These are phyloP conservation scores for Colletotrichum echinochloae DNA, from an alignment of 2,329 filamentous ascomycete species.

Conservation along the genomic window DNA sequence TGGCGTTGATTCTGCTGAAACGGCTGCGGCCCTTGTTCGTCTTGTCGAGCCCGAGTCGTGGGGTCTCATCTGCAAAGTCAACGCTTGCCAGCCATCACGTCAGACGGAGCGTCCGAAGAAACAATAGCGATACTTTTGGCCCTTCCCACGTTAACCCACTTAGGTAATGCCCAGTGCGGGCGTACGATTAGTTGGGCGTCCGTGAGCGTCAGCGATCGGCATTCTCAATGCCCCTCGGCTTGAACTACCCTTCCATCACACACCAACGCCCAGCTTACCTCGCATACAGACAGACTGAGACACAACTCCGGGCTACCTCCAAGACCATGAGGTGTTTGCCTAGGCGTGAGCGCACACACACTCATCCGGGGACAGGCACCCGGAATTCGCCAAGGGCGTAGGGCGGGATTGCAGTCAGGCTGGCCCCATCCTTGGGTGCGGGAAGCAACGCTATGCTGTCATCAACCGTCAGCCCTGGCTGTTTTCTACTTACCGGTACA, in stretches of 20 bases:
- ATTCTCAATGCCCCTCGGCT: slow-evolving; percentile 12
- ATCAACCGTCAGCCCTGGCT: slow-evolving; percentile 34
- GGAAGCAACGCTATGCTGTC: slow-evolving; percentile 38
- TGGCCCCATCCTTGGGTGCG: slow-evolving; percentile 31
- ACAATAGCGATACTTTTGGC: neutral
- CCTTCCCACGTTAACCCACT: neutral
- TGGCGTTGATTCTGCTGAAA: neutral
- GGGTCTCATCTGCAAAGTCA: slow-evolving; percentile 23
- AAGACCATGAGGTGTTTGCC: slow-evolving; percentile 9
- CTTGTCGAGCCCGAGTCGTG: slow-evolving; percentile 14
- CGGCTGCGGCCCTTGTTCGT: neutral
- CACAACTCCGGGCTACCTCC: slow-evolving; percentile 7
- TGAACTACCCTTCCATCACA: neutral
- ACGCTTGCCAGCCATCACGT: slow-evolving; percentile 8
- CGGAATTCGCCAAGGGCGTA: slow-evolving; percentile 30
- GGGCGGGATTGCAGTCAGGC: slow-evolving; percentile 22
- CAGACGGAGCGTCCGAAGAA: slow-evolving; percentile 17
- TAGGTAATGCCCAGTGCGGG: neutral
- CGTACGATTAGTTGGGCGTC: neutral
- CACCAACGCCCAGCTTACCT: neutral
- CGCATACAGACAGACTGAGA: neutral
- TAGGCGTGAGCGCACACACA: slow-evolving; percentile 1
- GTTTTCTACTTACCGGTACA: no score
- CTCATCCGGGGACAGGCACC: slow-evolving; percentile 28
- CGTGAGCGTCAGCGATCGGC: slow-evolving; percentile 16